Percentiles rank a stretch among this genome's conserved stretches.
These are phyloP conservation scores for Saccharomycopsis vini DNA, from an alignment of 805 yeast species.

Conservation along the genomic window DNA sequence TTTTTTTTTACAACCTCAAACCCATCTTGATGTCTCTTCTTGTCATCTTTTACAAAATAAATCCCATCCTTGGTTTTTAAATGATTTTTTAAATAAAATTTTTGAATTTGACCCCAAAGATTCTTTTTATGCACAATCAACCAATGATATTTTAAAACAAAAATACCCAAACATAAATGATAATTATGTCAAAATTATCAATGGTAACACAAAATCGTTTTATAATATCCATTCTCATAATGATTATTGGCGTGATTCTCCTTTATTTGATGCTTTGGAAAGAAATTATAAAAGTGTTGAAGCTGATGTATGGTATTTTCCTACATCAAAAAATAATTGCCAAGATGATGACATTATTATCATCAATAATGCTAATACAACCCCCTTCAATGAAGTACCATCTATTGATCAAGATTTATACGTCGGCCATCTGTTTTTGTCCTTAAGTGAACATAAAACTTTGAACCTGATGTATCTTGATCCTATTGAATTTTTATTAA, in stretches of 20 bases:
- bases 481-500: conserved; percentile 29
- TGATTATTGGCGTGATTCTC: conserved; percentile 54
- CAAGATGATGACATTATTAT: background rate
- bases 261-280: conserved; percentile 47
- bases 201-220: background rate
- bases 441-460: conserved; percentile 34
- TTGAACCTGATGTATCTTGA: conserved; percentile 43
- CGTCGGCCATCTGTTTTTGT: conserved; percentile 54
- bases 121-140: background rate
- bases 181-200: background rate
- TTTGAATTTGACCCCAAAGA: background rate
- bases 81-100: background rate
- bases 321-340: conserved; percentile 27
- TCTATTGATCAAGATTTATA: no score
- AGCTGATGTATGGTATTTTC: conserved; percentile 51
- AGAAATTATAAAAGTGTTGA: conserved; percentile 51
- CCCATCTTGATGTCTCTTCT: no score
- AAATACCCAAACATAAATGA: no score
- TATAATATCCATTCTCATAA: conserved; percentile 51
- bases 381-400: conserved; percentile 4
- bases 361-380: background rate
- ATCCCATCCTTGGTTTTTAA: background rate
- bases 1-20: no score
- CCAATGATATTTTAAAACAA: background rate
- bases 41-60: no score